Base-by-base conservation (phyloP, 176 grass and related monocot genomes). In the Carex kokanica region DNA sequence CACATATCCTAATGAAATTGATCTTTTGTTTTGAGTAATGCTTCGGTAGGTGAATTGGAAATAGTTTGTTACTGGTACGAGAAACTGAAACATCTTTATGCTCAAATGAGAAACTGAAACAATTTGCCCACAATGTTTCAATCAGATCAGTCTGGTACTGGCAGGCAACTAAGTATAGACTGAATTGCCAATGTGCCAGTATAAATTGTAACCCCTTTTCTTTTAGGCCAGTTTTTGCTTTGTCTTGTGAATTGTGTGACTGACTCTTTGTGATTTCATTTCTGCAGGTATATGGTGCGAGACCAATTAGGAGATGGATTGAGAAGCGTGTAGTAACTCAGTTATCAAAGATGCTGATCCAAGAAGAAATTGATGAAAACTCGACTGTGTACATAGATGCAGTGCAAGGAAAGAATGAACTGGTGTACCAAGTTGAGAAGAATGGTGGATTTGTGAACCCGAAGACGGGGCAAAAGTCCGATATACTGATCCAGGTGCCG, bases 311-410 rank as follows among this genome's bases (percentile, higher is more conserved):
- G 82, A 84, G 94, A 65, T 97, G 94, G 91, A 88, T 97, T 60
- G 94, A 94, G 90, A 97, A 92, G 94, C 55, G 83, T 64, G 88
- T 97, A 13, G 92, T 97, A 64, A 94, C 90, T 1, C 87, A 97
- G 43, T 69, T 97, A 45, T 97, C 92, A 57, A 97, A 90, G 86
- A 94, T 94, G 94, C 63, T 97, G 69, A 97, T 97, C 74, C 85
- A 83, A 34, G 94, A 92, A 53, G 94, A 97, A 83, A 97, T 97
- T 8, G 90, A 94, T 27, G 94, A 97, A 60, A 94, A 94, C 83
- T 89, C 86, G 20, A 92, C 90, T 0, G 92, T 97, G 62, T 91
- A 86, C 81, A 89, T 97, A 13, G 92, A 93, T 27, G 87, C 90
- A 15, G 86, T 60, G 4, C 16, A 66, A 2, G 85, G 82, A 65